phyloP scores from a whole-genome alignment of 495 filamentous ascomycete genomes.

The Tirmania nivea region DNA sequence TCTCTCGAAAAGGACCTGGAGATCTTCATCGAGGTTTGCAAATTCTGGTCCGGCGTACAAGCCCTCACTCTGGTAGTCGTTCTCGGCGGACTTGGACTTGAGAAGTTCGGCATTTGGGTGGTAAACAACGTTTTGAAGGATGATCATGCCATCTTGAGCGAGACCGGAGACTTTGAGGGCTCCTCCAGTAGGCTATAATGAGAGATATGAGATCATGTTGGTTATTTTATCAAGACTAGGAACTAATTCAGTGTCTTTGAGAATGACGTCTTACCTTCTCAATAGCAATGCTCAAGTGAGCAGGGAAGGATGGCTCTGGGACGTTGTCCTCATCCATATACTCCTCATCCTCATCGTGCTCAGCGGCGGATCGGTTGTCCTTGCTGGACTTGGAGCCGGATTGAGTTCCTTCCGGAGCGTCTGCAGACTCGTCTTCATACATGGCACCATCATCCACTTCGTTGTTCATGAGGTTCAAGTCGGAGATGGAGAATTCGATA shows the following conservation, averaged over 20 bases:
- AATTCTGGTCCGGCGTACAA: slow-evolving; percentile 86
- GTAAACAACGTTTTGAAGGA: slow-evolving; percentile 82
- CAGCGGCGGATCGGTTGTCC: slow-evolving; percentile 18
- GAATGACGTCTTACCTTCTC: slow-evolving; percentile 1
- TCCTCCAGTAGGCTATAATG: slow-evolving; percentile 28
- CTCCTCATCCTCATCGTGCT: not conserved
- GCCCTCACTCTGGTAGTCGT: slow-evolving; percentile 46
- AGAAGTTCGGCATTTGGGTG: slow-evolving; percentile 54
- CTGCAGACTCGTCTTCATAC: slow-evolving; percentile 26
- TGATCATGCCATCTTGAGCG: slow-evolving; percentile 66
- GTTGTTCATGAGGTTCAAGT: slow-evolving; percentile 53
- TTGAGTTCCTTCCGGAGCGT: slow-evolving; percentile 19
- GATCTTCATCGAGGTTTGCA: slow-evolving; percentile 81
- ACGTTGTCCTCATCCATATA: slow-evolving; percentile 5
- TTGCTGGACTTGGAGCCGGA: slow-evolving; percentile 31
- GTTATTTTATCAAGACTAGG: not conserved
- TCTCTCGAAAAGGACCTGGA: slow-evolving; percentile 75
- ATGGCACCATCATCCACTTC: slow-evolving; percentile 27
- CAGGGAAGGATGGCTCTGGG: slow-evolving; percentile 12
- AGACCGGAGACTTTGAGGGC: slow-evolving; percentile 70
- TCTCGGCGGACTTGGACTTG: slow-evolving; percentile 38
- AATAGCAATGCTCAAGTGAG: slow-evolving; percentile 9
- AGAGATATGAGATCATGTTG: not conserved
- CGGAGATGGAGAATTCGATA: slow-evolving; percentile 79
- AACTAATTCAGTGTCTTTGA: too few relatives aligned